Conservation (phyloP, 352 stramenopile genomes). For the Phytophthora constricta region DNA sequence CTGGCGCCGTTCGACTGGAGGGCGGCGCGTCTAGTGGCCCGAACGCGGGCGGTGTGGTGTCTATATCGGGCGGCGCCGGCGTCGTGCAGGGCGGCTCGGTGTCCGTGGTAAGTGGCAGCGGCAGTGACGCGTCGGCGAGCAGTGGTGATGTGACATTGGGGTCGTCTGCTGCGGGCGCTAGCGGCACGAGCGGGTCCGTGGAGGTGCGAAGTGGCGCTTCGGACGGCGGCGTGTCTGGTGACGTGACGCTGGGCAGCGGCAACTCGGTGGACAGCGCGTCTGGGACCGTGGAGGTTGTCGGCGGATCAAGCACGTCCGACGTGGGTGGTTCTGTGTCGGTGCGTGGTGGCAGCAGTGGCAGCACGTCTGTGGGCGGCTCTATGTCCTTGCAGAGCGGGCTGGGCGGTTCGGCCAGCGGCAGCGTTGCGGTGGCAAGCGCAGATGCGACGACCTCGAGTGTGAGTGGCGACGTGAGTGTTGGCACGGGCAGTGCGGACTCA, state of each 20-base stretch:
- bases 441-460: neutral
- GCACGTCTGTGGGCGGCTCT: conserved; percentile 14
- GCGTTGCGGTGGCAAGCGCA: neutral
- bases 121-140: neutral
- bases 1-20: neutral
- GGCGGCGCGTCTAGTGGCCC: neutral
- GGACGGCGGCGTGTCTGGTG: conserved; percentile 18
- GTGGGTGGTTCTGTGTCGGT: neutral
- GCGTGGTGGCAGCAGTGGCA: neutral
- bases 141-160: neutral
- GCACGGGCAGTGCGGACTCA: neutral
- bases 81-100: neutral
- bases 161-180: neutral
- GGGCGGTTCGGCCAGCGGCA: neutral
- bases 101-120: neutral
- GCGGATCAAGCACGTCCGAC: neutral
- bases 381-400: conserved; percentile 1
- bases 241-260: conserved; percentile 18
- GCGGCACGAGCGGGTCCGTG: conserved; percentile 13
- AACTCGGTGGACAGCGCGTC: neutral
- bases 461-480: conserved; percentile 8
- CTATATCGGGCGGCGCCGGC: neutral
- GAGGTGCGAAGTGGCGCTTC: conserved; percentile 11
- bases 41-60: conserved; percentile 1
- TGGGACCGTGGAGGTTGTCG: neutral